Conservation (phyloP, 768 basidiomycete species). For the Imleria badia region DNA sequence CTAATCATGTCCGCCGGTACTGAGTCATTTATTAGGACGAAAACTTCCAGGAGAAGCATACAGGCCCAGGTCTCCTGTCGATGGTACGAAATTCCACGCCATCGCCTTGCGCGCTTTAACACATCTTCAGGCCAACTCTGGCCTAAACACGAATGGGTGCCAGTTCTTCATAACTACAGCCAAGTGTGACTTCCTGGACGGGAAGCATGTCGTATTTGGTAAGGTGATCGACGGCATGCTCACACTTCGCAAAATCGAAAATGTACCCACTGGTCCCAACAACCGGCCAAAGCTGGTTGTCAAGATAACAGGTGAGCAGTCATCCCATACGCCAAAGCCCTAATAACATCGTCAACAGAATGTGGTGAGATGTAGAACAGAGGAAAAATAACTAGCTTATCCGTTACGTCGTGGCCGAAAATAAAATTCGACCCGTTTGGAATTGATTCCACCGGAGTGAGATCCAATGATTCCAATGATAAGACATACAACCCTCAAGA, state of each 20-base stretch:
- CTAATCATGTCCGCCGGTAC: neutral
- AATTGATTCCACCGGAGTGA: neutral
- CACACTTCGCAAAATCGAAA: slow-evolving; percentile 94
- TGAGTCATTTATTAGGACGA: slow-evolving; percentile 65
- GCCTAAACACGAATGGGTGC: slow-evolving; percentile 91
- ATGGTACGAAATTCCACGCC: slow-evolving; percentile 57
- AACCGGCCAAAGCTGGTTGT: slow-evolving; percentile 87
- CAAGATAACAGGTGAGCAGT: slow-evolving; percentile 73
- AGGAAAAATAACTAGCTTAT: neutral
- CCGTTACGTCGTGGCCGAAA: neutral
- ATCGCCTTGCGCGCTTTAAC: slow-evolving; percentile 1
- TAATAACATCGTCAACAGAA: slow-evolving; percentile 34
- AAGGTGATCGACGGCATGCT: slow-evolving; percentile 92
- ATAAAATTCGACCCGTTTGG: neutral
- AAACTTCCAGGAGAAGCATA: slow-evolving; percentile 91
- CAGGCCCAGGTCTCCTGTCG: slow-evolving; percentile 80
- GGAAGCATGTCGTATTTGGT: slow-evolving; percentile 92
- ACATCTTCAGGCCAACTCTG: slow-evolving; percentile 80
- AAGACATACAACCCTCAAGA: neutral
- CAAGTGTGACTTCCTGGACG: slow-evolving; percentile 94
- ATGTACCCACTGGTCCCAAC: slow-evolving; percentile 88
- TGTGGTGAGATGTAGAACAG: slow-evolving; percentile 56
- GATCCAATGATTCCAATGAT: neutral
- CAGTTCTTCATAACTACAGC: slow-evolving; percentile 98
- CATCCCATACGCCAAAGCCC: neutral